Evolutionary conservation across 371 early-diverging fungal genomes (phyloP), one percentile per base, ranked within the genome.

Genomic region (Haplosporangium sp.): DNA sequence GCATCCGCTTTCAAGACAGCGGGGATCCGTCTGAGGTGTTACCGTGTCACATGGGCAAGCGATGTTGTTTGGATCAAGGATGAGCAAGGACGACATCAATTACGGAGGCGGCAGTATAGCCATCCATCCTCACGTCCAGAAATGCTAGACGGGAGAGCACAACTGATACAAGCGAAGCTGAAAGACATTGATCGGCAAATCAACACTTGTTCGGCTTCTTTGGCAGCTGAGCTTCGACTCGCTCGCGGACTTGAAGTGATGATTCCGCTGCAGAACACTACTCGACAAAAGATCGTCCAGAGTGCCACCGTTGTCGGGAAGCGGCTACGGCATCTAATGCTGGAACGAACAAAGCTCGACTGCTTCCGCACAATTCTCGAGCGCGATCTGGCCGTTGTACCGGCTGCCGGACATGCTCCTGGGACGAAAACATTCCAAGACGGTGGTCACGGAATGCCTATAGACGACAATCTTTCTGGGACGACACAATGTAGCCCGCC

Each of bases 321-420:
- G 63, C 83, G 86, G 29, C 69, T 93, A 6, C 84, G 83, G 55
- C 80, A 76, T 11, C 82, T 87, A 42, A 86, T 89, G 47, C 67
- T 92, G 37, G 82, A 86, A 40, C 79, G 91, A 51, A 91, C 90
- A 48, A 82, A 87, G 29, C 65, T 91, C 13, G 86, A 87, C 37
- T 94, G 94, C 67, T 94, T 92, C 76, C 82, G 88, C 16, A 91
- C 91, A 41, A 89, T 88, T 59, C 59, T 94, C n/a, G 89, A 92
- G 65, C 84, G 84, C 16, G 93, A 92, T 60, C 72, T 92, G 37
- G 69, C 66, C 1, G 61, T 76, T 8, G 58, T 72, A 8, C 48
- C 62, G 5, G 48, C 67, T 2, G 36, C 14, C 5, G n/a, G 18
- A 10, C 9, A 13, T 7, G 11, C 29, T 1, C 14, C 3, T 20